Conservation (phyloP, 768 basidiomycete genomes). For the Boletus speciosus region DNA sequence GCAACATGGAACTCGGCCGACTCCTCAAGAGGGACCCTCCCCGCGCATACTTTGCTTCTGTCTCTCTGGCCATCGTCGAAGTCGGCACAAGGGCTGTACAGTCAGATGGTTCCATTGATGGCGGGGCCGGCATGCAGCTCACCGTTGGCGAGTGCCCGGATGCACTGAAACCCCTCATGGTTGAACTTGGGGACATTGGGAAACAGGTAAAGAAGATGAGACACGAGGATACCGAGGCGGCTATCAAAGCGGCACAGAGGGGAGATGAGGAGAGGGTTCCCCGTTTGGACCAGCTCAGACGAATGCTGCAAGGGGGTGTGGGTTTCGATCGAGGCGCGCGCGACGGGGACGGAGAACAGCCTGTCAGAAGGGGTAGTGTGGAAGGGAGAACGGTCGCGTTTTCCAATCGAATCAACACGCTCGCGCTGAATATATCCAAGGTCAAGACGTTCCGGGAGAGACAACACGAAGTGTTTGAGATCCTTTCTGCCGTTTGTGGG, state of each 20-base stretch:
- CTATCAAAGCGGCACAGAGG: slow-evolving; percentile 38
- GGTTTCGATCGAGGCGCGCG: slow-evolving; percentile 33
- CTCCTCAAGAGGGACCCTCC: slow-evolving; percentile 62
- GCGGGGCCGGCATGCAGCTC: slow-evolving; percentile 51
- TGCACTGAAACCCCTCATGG: slow-evolving; percentile 66
- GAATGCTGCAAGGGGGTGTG: slow-evolving; percentile 58
- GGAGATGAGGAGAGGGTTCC: slow-evolving; percentile 39
- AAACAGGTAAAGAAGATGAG: slow-evolving; percentile 45
- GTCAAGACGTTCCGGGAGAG: slow-evolving; percentile 70
- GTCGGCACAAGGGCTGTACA: slow-evolving; percentile 54
- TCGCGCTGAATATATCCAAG: slow-evolving; percentile 68
- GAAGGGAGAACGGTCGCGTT: slow-evolving; percentile 68
- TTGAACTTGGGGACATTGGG: slow-evolving; percentile 56
- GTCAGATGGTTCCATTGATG: slow-evolving; percentile 44
- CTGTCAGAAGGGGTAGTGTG: slow-evolving; percentile 43
- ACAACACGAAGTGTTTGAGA: slow-evolving; percentile 67
- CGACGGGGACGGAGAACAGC: slow-evolving; percentile 18
- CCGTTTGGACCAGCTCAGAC: slow-evolving; percentile 54
- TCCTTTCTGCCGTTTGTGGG: slow-evolving; percentile 33
- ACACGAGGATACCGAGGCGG: slow-evolving; percentile 51
- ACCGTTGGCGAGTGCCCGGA: slow-evolving; percentile 60
- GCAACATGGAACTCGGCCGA: slow-evolving; percentile 47
- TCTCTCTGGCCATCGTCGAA: slow-evolving; percentile 69
- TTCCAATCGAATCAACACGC: slow-evolving; percentile 71
- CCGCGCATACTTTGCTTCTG: slow-evolving; percentile 76